A percentile compares a stretch with the other conserved stretches of the same genome.
Evolutionary conservation across 176 grass and related monocot species (phyloP).

Genomic region (Aechmea fasciata): DNA sequence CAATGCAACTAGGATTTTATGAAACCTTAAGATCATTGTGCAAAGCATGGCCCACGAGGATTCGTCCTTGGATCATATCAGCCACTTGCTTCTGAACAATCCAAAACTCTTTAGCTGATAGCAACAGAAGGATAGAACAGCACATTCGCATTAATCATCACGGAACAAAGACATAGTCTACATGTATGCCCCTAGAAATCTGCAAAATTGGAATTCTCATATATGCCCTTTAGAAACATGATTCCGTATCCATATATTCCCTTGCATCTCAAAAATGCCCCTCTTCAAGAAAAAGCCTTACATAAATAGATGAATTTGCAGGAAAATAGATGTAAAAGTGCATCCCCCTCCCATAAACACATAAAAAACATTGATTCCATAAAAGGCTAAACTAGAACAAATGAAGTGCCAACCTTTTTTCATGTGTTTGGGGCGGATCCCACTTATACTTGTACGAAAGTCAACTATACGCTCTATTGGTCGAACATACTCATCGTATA

Average conservation of each 20-base stretch:
- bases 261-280: too few relatives aligned
- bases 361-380: not conserved
- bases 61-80: slow-evolving; percentile 71
- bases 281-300: not conserved
- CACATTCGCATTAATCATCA: not conserved
- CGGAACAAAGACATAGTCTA: not conserved
- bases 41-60: slow-evolving; percentile 92
- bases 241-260: too few relatives aligned
- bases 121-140: slow-evolving; percentile 20
- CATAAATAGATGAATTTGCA: not conserved
- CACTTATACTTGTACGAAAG: slow-evolving; percentile 80
- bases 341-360: not conserved
- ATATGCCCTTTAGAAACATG: too few relatives aligned
- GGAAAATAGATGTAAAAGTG: not conserved
- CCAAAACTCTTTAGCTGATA: slow-evolving; percentile 73
- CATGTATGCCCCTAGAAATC: too few relatives aligned
- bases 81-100: slow-evolving; percentile 57
- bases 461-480: slow-evolving; percentile 74
- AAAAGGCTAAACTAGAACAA: not conserved
- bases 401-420: slow-evolving; percentile 51
- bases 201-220: too few relatives aligned
- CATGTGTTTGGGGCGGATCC: slow-evolving; percentile 86
- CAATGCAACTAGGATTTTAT: not conserved
- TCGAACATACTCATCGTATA: slow-evolving; percentile 75
- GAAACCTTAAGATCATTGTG: slow-evolving; percentile 94